Conservation (phyloP, 305 asterid genomes). For the Fraxinus paxiana region DNA sequence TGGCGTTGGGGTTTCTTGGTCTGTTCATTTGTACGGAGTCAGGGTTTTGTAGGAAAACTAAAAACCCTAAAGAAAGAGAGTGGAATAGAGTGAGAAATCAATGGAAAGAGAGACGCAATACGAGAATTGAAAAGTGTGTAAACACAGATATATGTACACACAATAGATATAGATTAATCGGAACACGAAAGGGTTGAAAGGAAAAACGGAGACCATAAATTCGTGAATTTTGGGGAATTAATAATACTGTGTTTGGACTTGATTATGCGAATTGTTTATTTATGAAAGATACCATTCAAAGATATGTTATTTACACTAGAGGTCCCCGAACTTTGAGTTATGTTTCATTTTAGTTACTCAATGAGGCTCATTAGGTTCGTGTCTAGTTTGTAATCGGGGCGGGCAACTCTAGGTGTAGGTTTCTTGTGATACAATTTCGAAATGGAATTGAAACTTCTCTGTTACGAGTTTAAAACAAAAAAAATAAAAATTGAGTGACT, state of each 20-base stretch:
- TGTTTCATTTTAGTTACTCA: neutral
- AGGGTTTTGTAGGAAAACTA: conserved; percentile 8
- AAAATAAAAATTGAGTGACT: neutral
- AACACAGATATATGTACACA: neutral
- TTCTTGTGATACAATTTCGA: neutral
- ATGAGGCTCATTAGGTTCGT: neutral
- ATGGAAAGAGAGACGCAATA: neutral
- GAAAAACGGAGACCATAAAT: neutral
- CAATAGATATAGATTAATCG: neutral
- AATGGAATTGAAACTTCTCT: neutral
- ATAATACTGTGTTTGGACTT: neutral
- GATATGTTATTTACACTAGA: neutral
- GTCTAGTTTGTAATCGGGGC: neutral
- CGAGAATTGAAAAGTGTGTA: neutral
- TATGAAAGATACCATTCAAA: neutral
- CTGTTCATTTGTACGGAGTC: conserved; percentile 16
- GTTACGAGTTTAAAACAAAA: neutral
- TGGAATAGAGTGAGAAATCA: neutral
- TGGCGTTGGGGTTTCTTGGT: conserved; percentile 5
- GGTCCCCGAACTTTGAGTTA: neutral
- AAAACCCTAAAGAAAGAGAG: conserved; percentile 10
- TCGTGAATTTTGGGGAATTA: neutral
- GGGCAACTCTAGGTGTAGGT: neutral
- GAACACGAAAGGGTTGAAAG: neutral
- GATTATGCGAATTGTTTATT: neutral